Conservation (phyloP, 176 grass and related monocot genomes). For the Tillandsia fasciculata region DNA sequence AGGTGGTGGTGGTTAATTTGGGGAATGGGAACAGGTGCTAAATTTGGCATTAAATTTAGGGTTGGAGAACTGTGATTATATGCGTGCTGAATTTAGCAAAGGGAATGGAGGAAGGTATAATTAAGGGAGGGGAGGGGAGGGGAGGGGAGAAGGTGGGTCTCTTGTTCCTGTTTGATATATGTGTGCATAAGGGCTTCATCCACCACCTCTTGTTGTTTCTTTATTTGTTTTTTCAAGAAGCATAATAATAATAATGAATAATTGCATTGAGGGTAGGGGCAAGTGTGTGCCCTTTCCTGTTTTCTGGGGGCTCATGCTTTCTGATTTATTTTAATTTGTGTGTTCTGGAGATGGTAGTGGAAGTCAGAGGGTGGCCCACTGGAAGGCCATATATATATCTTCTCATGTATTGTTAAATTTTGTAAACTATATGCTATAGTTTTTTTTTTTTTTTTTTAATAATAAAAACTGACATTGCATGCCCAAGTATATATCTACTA, state of each 20-base stretch:
- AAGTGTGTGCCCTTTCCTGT: slow-evolving; percentile 18
- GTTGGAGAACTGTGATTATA: neutral
- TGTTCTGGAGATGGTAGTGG: slow-evolving; percentile 15
- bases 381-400: neutral
- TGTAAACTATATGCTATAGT: neutral
- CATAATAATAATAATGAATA: slow-evolving; percentile 24
- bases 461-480: no score
- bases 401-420: neutral
- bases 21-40: slow-evolving; percentile 33
- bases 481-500: neutral
- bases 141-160: slow-evolving; percentile 24
- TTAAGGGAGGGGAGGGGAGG: no score
- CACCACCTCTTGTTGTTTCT: neutral
- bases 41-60: slow-evolving; percentile 34
- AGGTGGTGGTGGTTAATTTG: neutral
- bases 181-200: neutral
- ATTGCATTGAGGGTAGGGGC: slow-evolving; percentile 20
- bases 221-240: slow-evolving; percentile 22
- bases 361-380: slow-evolving; percentile 11
- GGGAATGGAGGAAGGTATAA: slow-evolving; percentile 24
- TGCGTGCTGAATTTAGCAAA: slow-evolving; percentile 23
- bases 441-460: no score
- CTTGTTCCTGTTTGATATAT: slow-evolving; percentile 8
- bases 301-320: slow-evolving; percentile 17
- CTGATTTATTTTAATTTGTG: slow-evolving; percentile 5